These are phyloP conservation scores for Cyberlindnera euphorbiiphila DNA, from an alignment of 805 yeast species.

Conservation along the genomic window DNA sequence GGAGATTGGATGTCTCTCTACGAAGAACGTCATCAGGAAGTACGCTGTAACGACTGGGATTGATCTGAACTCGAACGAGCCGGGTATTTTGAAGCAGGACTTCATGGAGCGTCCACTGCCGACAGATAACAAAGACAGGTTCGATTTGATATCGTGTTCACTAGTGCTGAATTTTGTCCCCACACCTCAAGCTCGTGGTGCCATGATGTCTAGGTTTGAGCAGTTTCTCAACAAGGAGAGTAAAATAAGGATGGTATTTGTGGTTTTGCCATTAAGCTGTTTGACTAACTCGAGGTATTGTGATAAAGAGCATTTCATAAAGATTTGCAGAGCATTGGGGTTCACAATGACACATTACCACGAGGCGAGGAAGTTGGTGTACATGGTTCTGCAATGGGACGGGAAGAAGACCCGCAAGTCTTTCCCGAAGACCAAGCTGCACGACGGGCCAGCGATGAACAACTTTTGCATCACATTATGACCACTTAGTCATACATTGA, in stretches of 20 bases:
- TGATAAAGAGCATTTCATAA: slow-evolving; percentile 37
- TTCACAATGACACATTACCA: slow-evolving; percentile 44
- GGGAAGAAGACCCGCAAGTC: slow-evolving; percentile 22
- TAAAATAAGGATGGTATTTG: slow-evolving; percentile 44
- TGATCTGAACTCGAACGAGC: slow-evolving; percentile 79
- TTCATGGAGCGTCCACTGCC: slow-evolving; percentile 79
- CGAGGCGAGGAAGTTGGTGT: slow-evolving; percentile 67
- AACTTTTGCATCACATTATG: slow-evolving; percentile 58
- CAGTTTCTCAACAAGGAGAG: slow-evolving; percentile 43
- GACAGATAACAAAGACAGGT: slow-evolving; percentile 38
- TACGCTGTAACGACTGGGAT: slow-evolving; percentile 44
- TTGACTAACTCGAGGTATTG: slow-evolving; percentile 78
- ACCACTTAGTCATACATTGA: too few species aligned
- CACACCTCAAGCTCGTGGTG: slow-evolving; percentile 63
- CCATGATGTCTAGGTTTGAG: slow-evolving; percentile 63
- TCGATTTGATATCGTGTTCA: slow-evolving; percentile 74
- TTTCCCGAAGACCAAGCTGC: slow-evolving; percentile 44
- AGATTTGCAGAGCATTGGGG: slow-evolving; percentile 59
- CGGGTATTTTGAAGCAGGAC: slow-evolving; percentile 69
- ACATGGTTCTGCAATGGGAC: slow-evolving; percentile 59
- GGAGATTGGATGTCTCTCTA: slow-evolving; percentile 81
- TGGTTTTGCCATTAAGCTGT: slow-evolving; percentile 90
- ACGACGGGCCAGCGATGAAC: slow-evolving; percentile 57
- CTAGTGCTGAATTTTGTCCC: slow-evolving; percentile 89
- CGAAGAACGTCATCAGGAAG: slow-evolving; percentile 59